Conservation (phyloP, 2,329 filamentous ascomycete species). For the Aureobasidium sp. region DNA sequence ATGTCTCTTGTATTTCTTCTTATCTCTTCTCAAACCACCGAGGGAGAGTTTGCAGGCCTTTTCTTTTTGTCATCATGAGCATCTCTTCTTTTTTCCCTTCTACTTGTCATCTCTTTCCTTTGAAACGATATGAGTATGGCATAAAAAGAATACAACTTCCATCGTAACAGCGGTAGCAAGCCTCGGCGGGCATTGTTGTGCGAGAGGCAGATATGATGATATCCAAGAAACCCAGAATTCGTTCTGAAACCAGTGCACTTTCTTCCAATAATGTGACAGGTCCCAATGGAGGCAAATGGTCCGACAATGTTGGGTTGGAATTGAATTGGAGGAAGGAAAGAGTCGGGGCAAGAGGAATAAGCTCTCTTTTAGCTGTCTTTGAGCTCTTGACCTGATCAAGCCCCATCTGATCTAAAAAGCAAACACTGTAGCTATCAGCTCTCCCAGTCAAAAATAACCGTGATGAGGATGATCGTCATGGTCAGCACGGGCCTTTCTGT, state of each 20-base stretch:
- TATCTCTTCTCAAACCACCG: not conserved
- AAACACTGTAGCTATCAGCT: not conserved
- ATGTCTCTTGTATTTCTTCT: not conserved
- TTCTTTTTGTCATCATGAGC: slow-evolving; percentile 6
- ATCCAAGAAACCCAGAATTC: not conserved
- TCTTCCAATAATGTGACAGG: not conserved
- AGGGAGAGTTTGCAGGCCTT: not conserved
- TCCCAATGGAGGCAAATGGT: not conserved
- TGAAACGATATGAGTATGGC: slow-evolving; percentile 9
- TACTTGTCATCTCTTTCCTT: slow-evolving; percentile 1
- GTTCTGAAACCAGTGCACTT: not conserved
- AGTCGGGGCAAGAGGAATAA: not conserved
- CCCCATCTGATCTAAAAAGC: slow-evolving; percentile 2
- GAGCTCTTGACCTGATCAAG: not conserved
- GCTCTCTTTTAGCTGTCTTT: not conserved
- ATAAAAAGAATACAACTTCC: not conserved
- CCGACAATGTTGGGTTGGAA: not conserved
- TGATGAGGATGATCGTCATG: slow-evolving; percentile 8
- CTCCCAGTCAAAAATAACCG: not conserved
- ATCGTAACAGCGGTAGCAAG: slow-evolving; percentile 2
- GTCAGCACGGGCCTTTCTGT: not conserved
- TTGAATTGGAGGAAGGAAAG: not conserved
- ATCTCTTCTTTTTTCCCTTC: not conserved
- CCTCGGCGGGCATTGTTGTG: not conserved
- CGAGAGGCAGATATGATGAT: not conserved